A percentile compares a stretch with the other conserved stretches of the same genome.
Conservation (phyloP, 2,329 filamentous ascomycete species). For the Tolypocladium tundrense region DNA sequence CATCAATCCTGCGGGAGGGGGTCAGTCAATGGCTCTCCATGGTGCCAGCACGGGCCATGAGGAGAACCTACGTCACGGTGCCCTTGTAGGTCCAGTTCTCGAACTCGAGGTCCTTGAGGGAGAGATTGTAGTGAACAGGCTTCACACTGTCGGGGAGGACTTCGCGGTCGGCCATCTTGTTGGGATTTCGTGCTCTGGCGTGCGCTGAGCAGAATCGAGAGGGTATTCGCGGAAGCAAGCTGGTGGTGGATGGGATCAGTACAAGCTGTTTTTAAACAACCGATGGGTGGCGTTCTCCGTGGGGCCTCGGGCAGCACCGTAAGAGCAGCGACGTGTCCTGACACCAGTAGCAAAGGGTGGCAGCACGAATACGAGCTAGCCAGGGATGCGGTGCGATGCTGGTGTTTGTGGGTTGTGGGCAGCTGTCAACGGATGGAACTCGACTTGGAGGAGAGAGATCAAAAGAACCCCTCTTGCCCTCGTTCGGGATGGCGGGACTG, state of each 20-base stretch:
- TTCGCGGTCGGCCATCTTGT: constrained; percentile 48
- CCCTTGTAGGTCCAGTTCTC: constrained; percentile 69
- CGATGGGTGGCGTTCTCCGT: neutral
- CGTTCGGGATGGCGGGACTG: neutral
- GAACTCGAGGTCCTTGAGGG: constrained; percentile 74
- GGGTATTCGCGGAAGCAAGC: constrained; percentile 14
- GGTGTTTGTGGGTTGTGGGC: neutral
- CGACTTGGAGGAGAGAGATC: neutral
- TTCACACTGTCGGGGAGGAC: constrained; percentile 57
- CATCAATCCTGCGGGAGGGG: constrained; percentile 50
- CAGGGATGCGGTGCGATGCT: neutral
- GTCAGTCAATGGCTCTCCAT: neutral
- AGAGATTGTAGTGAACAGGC: constrained; percentile 77
- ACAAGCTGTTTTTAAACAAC: neutral
- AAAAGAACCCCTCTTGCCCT: neutral
- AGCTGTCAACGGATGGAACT: neutral
- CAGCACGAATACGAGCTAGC: neutral
- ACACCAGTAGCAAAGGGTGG: neutral
- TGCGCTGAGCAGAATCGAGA: constrained; percentile 24
- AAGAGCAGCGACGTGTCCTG: neutral
- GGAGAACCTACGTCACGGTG: constrained; percentile 45
- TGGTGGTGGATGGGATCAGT: neutral
- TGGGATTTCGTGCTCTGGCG: constrained; percentile 21
- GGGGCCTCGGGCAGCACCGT: neutral
- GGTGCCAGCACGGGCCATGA: neutral